These are phyloP conservation scores for Colletotrichum trifolii DNA, from an alignment of 2,329 filamentous ascomycete species.

Conservation along the genomic window DNA sequence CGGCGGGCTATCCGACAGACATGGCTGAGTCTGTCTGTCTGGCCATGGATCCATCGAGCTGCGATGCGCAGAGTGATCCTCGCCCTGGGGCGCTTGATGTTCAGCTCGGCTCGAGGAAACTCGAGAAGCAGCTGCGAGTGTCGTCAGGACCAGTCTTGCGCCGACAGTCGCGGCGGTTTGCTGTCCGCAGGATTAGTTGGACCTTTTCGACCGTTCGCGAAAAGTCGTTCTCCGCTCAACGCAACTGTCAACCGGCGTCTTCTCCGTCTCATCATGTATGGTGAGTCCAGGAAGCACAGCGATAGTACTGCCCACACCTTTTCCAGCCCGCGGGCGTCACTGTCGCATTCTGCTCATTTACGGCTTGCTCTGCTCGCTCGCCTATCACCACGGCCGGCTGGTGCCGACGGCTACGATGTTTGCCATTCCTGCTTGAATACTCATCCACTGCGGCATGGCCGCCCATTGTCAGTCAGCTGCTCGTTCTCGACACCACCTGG, in stretches of 20 bases:
- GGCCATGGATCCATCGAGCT: conserved; percentile 6
- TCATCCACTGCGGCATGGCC: conserved; percentile 6
- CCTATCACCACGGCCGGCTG: conserved; percentile 22
- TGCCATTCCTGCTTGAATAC: conserved; percentile 6
- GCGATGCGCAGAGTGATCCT: conserved; percentile 9
- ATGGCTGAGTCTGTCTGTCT: conserved; percentile 7
- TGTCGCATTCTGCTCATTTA: conserved; percentile 25
- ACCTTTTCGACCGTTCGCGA: conserved; percentile 9
- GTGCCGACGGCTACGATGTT: conserved; percentile 14
- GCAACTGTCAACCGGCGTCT: background rate
- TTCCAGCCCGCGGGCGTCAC: background rate
- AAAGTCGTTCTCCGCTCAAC: conserved; percentile 3
- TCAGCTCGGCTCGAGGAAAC: background rate
- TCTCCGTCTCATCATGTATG: conserved; percentile 5
- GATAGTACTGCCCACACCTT: conserved; percentile 24
- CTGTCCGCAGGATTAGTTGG: conserved; percentile 23
- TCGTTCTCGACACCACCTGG: background rate
- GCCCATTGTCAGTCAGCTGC: conserved; percentile 1
- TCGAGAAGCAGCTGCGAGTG: background rate
- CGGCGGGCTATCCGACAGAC: conserved; percentile 1
- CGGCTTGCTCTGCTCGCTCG: conserved; percentile 10
- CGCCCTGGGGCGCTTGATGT: conserved; percentile 14
- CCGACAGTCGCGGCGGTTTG: conserved; percentile 24
- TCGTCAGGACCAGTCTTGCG: background rate
- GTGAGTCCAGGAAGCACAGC: conserved; percentile 1